Evolutionary conservation across 2,329 filamentous ascomycete species (phyloP), one percentile per base, ranked within the genome.

Genomic region (Arthrobotrys pseudoclavata): DNA sequence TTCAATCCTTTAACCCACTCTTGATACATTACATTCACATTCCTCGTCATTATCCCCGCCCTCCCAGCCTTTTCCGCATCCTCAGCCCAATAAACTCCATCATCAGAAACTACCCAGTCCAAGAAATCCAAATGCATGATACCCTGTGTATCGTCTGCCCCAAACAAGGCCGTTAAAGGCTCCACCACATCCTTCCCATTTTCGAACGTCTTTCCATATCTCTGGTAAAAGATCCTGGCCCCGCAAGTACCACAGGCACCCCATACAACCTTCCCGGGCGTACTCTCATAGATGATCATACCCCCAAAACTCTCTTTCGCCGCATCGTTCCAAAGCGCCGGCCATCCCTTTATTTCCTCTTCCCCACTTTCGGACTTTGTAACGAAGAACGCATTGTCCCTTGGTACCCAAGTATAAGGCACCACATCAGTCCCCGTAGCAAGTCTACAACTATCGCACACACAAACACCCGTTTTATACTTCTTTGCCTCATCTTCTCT

Each of bases 41-140:
- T 67, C 24, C 34, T 45, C 9, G 40, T 68, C 22, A 74, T 40
- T 18, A 74, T 68, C 4, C 52, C 69, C 4, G 69, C 45, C 18
- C 69, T 67, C 3, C 69, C 69, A 40, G 50, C 69, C 22, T 64
- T 64, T n/a, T 67, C 69, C 12, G 69, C 62, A 29, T 74, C 69
- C 12, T 68, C 62, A 3, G 50, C 50, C 20, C 26, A 52, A 13
- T 47, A 40, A 6, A 68, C 34, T 4, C 62, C 68, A 20, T 50
- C 55, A 0, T 66, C 26, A n/a, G 12, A 29, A 3, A 47, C 29
- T 1, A 24, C 15, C 71, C 71, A 76, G 10, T 76, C 48, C 1
- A 76, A 45, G 52, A 64, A 76, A 48, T 76, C 64, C 55, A 69
- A 48, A 50, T 76, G 71, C 57, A 69, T 57, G 26, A 76, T 64